Evolutionary conservation across 306 rosid species (phyloP), one percentile per base, ranked within the genome.

Genomic region (Fragaria nilgerrensis): DNA sequence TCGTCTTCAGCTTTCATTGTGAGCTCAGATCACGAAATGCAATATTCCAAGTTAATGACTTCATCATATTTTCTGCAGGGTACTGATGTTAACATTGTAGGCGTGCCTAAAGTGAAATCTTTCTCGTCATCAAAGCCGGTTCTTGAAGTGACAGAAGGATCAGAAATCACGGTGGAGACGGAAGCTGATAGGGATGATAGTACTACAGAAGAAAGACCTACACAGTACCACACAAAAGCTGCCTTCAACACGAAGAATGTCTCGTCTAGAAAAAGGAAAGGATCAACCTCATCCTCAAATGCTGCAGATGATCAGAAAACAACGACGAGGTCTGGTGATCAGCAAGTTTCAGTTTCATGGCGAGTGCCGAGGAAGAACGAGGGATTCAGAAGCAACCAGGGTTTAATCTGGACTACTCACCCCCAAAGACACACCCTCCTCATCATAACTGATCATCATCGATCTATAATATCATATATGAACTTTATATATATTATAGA

Each of bases 391-490:
- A 84, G 68, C 89, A 85, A 71, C 93, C 88, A 0, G 86, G 83
- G 68, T 85, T 89, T 80, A 81, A 80, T 84, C 82, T 81, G 86
- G 97, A 93, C 62, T 90, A 93, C 73, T 56, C 91, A 34, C 96
- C 92, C 44, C 94, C 97, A 0, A 89, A 89, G 87, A 86, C 92
- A 59, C 94, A 93, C 79, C 96, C 97, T 82, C 97, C 96, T 76
- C 81, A 85, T 78, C 97, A 93, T 83, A 92, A 92, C 85, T 86
- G 77, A 87, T 49, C 43, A 67, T 45, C 52, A 34, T 34, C 65
- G 15, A 19, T 68, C 48, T 53, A 23, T 68, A 20, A 10, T 68
- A 27, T 68, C 29, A 56, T 56, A 55, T 53, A 68, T 55, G 41
- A 23, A 41, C 10, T 37, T 37, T 59, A 61, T 23, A 61, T 63